These are phyloP conservation scores for Hyphopichia buzzinii DNA, from an alignment of 1,139 yeast genomes.

Conservation along the genomic window DNA sequence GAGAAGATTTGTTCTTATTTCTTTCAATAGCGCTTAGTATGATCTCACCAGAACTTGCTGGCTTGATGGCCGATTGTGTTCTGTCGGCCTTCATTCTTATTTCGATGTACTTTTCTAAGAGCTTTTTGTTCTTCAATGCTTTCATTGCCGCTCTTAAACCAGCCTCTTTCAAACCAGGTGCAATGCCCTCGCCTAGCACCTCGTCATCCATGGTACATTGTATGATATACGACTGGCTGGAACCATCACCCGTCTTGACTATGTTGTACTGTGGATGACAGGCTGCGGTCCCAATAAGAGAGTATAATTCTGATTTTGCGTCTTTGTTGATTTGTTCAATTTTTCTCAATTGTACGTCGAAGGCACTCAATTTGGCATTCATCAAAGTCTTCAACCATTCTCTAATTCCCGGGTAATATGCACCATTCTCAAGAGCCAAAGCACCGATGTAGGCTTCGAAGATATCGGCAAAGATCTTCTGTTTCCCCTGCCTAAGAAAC, in stretches of 20 bases:
- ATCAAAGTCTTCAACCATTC: conserved; percentile 62
- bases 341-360: conserved; percentile 25
- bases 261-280: conserved; percentile 65
- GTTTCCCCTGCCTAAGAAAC: conserved; percentile 34
- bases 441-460: conserved; percentile 95
- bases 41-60: conserved; percentile 2
- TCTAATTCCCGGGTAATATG: conserved; percentile 45
- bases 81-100: conserved; percentile 64
- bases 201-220: conserved; percentile 63
- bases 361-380: conserved; percentile 24
- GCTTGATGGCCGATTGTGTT: conserved; percentile 31
- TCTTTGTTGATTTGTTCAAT: conserved; percentile 46
- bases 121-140: conserved; percentile 56
- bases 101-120: conserved; percentile 64
- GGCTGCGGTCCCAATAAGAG: conserved; percentile 74
- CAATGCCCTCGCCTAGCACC: conserved; percentile 58
- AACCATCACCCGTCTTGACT: conserved; percentile 52
- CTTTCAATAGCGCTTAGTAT: neutral
- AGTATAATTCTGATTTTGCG: conserved; percentile 78
- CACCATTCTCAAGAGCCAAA: conserved; percentile 57
- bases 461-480: conserved; percentile 68
- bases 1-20: neutral
- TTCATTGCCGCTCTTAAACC: conserved; percentile 71
- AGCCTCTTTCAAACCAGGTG: conserved; percentile 62
- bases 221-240: conserved; percentile 52